Base-by-base conservation (phyloP, 1,284 basidiomycete species). In the Hypsizygus ulmarius region DNA sequence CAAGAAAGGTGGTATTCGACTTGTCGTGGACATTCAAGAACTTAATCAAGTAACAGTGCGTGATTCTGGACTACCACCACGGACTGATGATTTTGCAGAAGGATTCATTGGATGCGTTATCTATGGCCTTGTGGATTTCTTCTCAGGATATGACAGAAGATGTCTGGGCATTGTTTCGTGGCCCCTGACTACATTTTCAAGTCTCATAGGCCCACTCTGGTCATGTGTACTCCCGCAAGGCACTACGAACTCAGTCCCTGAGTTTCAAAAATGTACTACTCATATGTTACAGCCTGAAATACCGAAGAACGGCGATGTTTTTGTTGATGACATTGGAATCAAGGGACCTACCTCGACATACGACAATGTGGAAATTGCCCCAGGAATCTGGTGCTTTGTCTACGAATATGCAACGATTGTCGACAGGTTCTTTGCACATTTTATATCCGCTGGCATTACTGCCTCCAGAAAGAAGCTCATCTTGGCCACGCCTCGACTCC, bases 21-120 rank as follows among this genome's bases (percentile, higher is more conserved):
- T 71, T 0, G 65, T 72, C 0, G 58, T 63, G 30, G 61, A 67
- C 33, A 49, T 70, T 0, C 58, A 69, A 40, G 51, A 58, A 1
- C 57, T 72, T 0, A 72, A 72, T 42, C 48, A 50, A 1, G 60
- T 68, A 10, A 64, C 57, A 0, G 59, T 70, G 3, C 55, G 57
- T 6, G 64, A 71, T 43, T 40, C 65, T 0, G 59, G 52, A 0
- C 39, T 70, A 0, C 60, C 62, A 0, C 65, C 65, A 0, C 45
- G 57, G 3, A 46, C 62, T 6, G 62, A 67, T 14, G 59, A 66
- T 5, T 65, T 70, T 45, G 61, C 65, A 1, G 65, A 69, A 52
- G 39, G 40, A 0, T 69, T 64, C 36, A 55, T 62, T 2, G 66
- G 66, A 0, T 25, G 58, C 11, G 41, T 58, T 0, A 57, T 63